Conservation (phyloP, 2,329 filamentous ascomycete species). For the Fusarium staphyleae region DNA sequence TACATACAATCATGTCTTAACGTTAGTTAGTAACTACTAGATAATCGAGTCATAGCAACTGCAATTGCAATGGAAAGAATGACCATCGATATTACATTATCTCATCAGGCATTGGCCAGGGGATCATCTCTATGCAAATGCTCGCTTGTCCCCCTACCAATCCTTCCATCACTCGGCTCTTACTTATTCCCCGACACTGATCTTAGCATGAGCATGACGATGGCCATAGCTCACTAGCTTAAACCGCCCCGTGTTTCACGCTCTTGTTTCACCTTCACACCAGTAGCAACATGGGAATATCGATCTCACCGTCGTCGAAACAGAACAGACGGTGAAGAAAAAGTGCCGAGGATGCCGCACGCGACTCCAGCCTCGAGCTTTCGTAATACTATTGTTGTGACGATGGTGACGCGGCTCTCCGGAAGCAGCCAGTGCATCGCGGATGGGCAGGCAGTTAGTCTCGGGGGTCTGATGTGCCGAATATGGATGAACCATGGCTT, state of each 20-base stretch:
- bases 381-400: not conserved
- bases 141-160: slow-evolving; percentile 2
- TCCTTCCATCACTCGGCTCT: slow-evolving; percentile 8
- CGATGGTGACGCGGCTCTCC: slow-evolving; percentile 4
- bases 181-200: slow-evolving; percentile 4
- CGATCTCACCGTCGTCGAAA: slow-evolving; percentile 7
- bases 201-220: slow-evolving; percentile 29
- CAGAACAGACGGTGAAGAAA: slow-evolving; percentile 24
- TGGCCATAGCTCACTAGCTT: slow-evolving; percentile 19
- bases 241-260: slow-evolving; percentile 25
- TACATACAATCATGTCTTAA: no score
- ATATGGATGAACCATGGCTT: no score
- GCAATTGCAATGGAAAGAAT: no score
- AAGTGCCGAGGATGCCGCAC: slow-evolving; percentile 21
- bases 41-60: not conserved
- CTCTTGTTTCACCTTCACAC: slow-evolving; percentile 39
- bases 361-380: slow-evolving; percentile 4
- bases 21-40: no score
- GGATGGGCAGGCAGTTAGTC: not conserved
- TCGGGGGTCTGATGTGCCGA: not conserved
- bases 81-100: no score
- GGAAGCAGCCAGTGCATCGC: slow-evolving; percentile 15
- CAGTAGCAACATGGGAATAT: slow-evolving; percentile 7
- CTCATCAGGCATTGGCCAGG: not conserved
- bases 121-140: slow-evolving; percentile 1